Base-by-base conservation (phyloP, 345 rosid genomes). In the Dipteronia dyeriana region DNA sequence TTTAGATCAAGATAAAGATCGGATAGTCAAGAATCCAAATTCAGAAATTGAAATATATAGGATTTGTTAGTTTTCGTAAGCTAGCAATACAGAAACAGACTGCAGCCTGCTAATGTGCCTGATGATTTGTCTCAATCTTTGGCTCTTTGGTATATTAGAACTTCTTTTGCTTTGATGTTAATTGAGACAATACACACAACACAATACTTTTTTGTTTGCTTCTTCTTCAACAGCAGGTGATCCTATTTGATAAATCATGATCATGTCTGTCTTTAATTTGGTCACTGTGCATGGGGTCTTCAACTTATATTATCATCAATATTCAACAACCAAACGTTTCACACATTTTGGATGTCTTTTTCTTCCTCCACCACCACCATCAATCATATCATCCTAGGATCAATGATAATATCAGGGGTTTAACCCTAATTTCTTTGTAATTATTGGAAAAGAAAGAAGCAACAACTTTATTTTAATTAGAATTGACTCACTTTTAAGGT, bases 51-150 rank as follows among this genome's bases (percentile, higher is more conserved):
- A 31, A 31, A 31, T 5, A 31, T 31, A 31, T 31, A 31, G 34
- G 3, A 31, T 31, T 31, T 31, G 34, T 31, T 31, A 31, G 3
- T 31, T 31, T 31, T 31, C 34, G 34, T 31, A n/a, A 31, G 34
- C 34, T 2, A 59, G 31, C 7, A 72, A 60, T 31, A n/a, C n/a
- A n/a, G 66, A 73, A 73, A 38, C 41, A 61, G 41, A 45, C 34
- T 8, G 23, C 41, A 34, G 38, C 38, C 38, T 39, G 75, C 66
- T 72, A 20, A 14, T 9, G 49, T 64, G 63, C 49, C 3, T 38
- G 29, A n/a, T 66, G 64, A 57, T 67, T 38, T 57, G 66, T 76
- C 66, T 23, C 57, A 17, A 56, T 76, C 45, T 38, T 17, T 16
- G 38, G 38, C 38, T 34, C 38, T 34, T 34, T 69, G 3, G 1